Evolutionary conservation across 805 yeast species (phyloP), one percentile per base, ranked within the genome.

Genomic region (Jamesozyma hellenica): DNA sequence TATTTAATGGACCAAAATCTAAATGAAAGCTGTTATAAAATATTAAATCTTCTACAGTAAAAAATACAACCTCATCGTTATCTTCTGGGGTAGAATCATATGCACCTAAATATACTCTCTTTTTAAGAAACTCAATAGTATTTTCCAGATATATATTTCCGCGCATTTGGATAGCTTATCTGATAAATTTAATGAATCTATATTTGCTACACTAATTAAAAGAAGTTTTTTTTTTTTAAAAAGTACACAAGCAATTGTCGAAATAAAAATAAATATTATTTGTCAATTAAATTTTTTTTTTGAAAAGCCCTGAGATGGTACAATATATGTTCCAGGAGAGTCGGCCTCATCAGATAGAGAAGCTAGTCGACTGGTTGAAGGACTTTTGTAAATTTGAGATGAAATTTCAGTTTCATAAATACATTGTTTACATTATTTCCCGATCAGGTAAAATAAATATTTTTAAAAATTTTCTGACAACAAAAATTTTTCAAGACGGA

Each of bases 1-100:
- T 77, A 58, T 90, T 94, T 49, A 92, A 67, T 0, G 98, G 98
- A 35, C 98, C 98, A 63, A 92, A 92, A 61, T 92, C 98, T 47
- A 88, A 71, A 60, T 90, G 95, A 66, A 92, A 92, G n/a, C 94
- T 72, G 56, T 92, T 92, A 61, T 92, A 92, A 4, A 92, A 94
- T 35, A 92, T 71, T 1, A 90, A 77, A 48, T 88, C 94, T 53
- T 92, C 97, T 3, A 92, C 84, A 0, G 97, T 86, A 65, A 92
- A 88, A 61, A 80, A 82, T 2, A 84, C 94, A 32, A 78, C 64
- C 28, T 79, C 80, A 19, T 71, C 74, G 1, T 90, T 81, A 58
- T 86, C 90, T 39, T 66, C 69, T 1, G 97, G 98, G 13, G 75
- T 66, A 46, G 71, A 65, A 56, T 87, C 95, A 57, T 77, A 88